Conservation (phyloP, 768 basidiomycete genomes). For the Leccinum truebloodii region DNA sequence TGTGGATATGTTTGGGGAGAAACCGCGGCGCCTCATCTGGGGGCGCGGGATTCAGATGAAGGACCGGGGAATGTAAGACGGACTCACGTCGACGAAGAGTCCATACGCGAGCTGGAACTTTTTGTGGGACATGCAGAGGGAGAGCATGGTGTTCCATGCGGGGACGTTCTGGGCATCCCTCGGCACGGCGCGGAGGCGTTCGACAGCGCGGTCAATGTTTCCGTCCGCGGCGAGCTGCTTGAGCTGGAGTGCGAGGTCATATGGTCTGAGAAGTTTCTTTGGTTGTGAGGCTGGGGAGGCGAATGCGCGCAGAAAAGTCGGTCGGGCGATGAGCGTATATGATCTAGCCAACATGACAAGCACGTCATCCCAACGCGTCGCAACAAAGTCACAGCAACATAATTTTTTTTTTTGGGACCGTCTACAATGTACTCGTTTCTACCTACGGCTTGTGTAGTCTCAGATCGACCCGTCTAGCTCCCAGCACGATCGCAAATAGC, state of each 20-base stretch:
- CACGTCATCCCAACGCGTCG: constrained; percentile 7
- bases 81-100: constrained; percentile 68
- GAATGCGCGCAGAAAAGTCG: constrained; percentile 6
- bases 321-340: background rate
- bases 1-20: constrained; percentile 66
- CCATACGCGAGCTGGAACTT: constrained; percentile 60
- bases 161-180: constrained; percentile 71
- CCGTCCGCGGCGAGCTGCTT: constrained; percentile 56
- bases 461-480: constrained; percentile 52
- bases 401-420: background rate
- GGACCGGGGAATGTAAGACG: constrained; percentile 14
- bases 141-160: constrained; percentile 82
- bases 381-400: background rate
- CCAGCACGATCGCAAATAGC: constrained; percentile 55
- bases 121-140: constrained; percentile 56
- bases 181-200: constrained; percentile 67
- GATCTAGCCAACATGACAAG: constrained; percentile 19
- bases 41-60: constrained; percentile 1
- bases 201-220: constrained; percentile 61
- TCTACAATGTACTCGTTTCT: constrained; percentile 4
- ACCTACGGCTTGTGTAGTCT: constrained; percentile 44
- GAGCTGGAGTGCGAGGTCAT: constrained; percentile 59
- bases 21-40: constrained; percentile 86
- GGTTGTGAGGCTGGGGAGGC: background rate
- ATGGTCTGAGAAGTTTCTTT: constrained; percentile 53